phyloP scores from a whole-genome alignment of 83 land plant genomes.

The Picea engelmannii region DNA sequence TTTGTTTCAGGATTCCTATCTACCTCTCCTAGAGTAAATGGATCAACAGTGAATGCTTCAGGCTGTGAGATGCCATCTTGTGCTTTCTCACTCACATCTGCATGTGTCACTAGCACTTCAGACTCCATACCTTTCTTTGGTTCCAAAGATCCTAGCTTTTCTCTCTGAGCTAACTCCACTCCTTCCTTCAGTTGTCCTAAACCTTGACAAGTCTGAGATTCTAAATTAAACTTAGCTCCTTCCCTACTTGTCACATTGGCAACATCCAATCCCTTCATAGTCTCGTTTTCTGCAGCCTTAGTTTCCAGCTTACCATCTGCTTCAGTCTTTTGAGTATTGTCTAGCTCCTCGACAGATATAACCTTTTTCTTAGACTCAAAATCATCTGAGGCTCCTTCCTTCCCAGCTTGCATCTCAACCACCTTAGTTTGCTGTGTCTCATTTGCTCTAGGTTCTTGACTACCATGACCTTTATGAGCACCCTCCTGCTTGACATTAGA shows the following conservation, averaged over 20 bases:
- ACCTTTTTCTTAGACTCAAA: neutral
- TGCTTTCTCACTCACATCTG: neutral
- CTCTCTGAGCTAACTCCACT: slow-evolving; percentile 4
- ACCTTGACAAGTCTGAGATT: slow-evolving; percentile 4
- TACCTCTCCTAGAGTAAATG: neutral
- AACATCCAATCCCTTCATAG: neutral
- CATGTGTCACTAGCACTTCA: neutral
- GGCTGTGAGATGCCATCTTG: neutral
- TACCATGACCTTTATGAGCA: too few species aligned
- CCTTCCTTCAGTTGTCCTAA: slow-evolving; percentile 22
- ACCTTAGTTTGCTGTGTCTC: too few species aligned
- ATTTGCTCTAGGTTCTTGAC: too few species aligned
- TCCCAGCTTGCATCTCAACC: too few species aligned
- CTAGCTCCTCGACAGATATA: neutral
- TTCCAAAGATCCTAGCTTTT: neutral
- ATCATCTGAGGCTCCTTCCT: too few species aligned
- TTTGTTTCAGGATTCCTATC: neutral
- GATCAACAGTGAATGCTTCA: slow-evolving; percentile 5
- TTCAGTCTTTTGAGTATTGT: neutral
- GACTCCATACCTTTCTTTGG: neutral
- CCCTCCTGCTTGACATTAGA: too few species aligned
- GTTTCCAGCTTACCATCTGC: neutral
- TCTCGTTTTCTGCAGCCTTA: neutral
- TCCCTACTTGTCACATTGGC: neutral
- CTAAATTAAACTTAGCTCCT: neutral